phyloP scores from a whole-genome alignment of 176 grass and related monocot genomes.

The Tuctoria greenei region DNA sequence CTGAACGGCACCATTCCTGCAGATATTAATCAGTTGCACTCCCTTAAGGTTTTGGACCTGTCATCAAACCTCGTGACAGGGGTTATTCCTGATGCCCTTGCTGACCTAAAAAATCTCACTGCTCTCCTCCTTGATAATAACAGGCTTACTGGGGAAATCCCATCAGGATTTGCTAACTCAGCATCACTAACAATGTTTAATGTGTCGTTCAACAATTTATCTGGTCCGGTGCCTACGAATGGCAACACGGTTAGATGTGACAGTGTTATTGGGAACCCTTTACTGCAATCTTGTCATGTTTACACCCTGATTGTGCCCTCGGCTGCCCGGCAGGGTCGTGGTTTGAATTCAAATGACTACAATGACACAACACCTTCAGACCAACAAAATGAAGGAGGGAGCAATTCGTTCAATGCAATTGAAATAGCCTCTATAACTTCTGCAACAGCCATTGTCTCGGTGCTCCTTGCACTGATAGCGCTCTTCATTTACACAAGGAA shows the following conservation, averaged over 20 bases:
- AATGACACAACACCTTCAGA: constrained; percentile 46
- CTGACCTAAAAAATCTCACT: constrained; percentile 71
- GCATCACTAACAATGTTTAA: constrained; percentile 69
- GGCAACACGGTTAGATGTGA: constrained; percentile 70
- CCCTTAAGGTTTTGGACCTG: constrained; percentile 78
- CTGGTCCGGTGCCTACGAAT: constrained; percentile 74
- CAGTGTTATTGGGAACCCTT: constrained; percentile 83
- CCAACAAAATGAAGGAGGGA: constrained; percentile 49
- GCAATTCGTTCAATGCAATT: constrained; percentile 74
- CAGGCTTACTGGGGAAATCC: constrained; percentile 85
- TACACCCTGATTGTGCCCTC: constrained; percentile 67
- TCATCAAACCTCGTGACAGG: constrained; percentile 78
- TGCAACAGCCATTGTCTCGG: constrained; percentile 85
- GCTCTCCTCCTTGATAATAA: constrained; percentile 82
- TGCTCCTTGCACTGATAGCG: constrained; percentile 84
- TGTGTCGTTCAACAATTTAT: constrained; percentile 97
- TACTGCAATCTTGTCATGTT: constrained; percentile 75
- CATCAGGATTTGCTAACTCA: constrained; percentile 55
- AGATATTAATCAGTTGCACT: constrained; percentile 49
- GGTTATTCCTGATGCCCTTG: constrained; percentile 63
- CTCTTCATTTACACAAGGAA: constrained; percentile 97
- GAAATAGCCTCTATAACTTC: constrained; percentile 96
- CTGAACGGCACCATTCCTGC: constrained; percentile 75
- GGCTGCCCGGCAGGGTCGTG: constrained; percentile 48
- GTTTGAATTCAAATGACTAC: constrained; percentile 45